Evolutionary conservation across 2,329 filamentous ascomycete genomes (phyloP).

Genomic region (Sporothrix dimorphospora): DNA sequence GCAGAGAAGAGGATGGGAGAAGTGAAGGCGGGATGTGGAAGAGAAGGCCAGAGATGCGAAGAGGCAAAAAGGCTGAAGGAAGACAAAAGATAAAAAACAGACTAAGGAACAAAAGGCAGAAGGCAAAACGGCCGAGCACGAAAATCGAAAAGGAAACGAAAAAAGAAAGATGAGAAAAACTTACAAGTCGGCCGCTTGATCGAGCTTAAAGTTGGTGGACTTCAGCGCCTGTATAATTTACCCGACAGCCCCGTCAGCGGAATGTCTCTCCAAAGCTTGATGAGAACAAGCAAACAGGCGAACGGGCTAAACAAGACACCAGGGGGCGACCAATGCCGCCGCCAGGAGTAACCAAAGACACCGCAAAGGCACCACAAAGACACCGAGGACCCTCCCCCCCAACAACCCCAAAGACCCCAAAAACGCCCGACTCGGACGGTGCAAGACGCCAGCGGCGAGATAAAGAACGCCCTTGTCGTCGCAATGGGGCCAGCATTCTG

Average conservation of each 20-base stretch:
- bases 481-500: not conserved
- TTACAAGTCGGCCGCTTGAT: constrained; percentile 61
- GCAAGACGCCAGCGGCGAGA: not conserved
- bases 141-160: constrained; percentile 31
- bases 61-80: not conserved
- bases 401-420: not conserved
- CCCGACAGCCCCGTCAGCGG: constrained; percentile 30
- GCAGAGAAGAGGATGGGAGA: not conserved
- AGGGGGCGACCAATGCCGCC: not conserved
- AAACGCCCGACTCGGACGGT: not conserved
- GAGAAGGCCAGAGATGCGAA: not conserved
- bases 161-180: constrained; percentile 41
- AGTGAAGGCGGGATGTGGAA: not conserved
- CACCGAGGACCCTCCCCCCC: constrained; percentile 7
- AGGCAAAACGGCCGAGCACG: constrained; percentile 12
- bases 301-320: not conserved
- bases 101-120: constrained; percentile 29
- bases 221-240: constrained; percentile 50
- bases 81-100: constrained; percentile 4
- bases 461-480: not conserved
- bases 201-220: constrained; percentile 53
- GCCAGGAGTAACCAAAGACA: not conserved
- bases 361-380: constrained; percentile 20
- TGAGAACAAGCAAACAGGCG: constrained; percentile 8
- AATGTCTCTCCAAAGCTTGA: constrained; percentile 9